phyloP scores from a whole-genome alignment of 495 filamentous ascomycete species.

The Delitschia confertaspora region DNA sequence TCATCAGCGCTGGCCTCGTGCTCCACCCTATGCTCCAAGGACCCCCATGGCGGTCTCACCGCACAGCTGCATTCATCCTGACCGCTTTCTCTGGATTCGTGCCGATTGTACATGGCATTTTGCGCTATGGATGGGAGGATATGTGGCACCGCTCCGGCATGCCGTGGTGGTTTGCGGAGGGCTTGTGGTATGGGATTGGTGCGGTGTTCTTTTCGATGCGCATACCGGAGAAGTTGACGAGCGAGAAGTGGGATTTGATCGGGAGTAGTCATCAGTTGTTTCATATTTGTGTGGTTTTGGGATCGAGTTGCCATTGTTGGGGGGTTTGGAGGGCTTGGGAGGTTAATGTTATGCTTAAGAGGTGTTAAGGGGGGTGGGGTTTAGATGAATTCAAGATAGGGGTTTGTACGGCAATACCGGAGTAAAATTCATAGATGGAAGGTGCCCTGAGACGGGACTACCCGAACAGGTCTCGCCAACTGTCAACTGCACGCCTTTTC shows the following conservation, averaged over 20 bases:
- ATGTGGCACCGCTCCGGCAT: slow-evolving; percentile 40
- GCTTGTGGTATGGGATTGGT: slow-evolving; percentile 19
- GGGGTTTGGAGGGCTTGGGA: slow-evolving; percentile 24
- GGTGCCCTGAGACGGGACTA: no score
- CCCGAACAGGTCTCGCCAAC: no score
- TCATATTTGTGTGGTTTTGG: slow-evolving; percentile 20
- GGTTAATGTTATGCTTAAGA: not conserved
- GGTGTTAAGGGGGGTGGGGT: no score
- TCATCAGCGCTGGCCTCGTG: slow-evolving; percentile 34
- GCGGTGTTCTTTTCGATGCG: slow-evolving; percentile 19
- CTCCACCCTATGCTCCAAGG: slow-evolving; percentile 41
- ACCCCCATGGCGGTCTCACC: slow-evolving; percentile 32
- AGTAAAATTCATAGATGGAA: no score
- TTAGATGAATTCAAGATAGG: no score
- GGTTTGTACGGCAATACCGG: no score
- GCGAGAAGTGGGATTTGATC: slow-evolving; percentile 13
- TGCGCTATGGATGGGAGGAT: slow-evolving; percentile 35
- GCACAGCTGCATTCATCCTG: slow-evolving; percentile 38
- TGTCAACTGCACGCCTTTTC: no score
- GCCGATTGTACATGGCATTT: slow-evolving; percentile 41
- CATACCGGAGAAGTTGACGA: slow-evolving; percentile 13
- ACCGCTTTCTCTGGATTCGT: slow-evolving; percentile 43
- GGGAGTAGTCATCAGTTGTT: slow-evolving; percentile 29
- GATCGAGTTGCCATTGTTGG: slow-evolving; percentile 21
- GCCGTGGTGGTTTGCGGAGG: slow-evolving; percentile 31